phyloP scores from a whole-genome alignment of 331 rosid genomes.

The Rhamnella rubrinervis region DNA sequence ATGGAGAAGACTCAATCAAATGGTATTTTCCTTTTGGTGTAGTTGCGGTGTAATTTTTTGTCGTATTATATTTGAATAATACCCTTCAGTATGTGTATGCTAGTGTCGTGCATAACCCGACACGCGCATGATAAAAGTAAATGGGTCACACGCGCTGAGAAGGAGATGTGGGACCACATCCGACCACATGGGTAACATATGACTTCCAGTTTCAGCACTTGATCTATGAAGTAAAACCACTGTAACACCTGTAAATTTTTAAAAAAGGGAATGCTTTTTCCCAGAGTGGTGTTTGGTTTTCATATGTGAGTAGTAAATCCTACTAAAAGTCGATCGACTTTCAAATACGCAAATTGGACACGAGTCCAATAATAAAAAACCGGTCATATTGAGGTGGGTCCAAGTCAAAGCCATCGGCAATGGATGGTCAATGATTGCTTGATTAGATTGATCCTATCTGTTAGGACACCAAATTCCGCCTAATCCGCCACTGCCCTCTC shows the following conservation, averaged over 20 bases:
- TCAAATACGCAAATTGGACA: too few relatives aligned
- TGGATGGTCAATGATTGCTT: conserved; percentile 10
- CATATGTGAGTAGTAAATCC: not conserved
- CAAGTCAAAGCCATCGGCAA: not conserved
- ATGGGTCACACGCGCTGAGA: conserved; percentile 34
- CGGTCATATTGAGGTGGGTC: conserved; percentile 14
- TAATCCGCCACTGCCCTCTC: conserved; percentile 23
- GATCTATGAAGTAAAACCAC: not conserved
- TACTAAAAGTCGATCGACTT: not conserved
- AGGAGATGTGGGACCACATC: conserved; percentile 32
- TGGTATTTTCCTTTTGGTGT: conserved; percentile 13
- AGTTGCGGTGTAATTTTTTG: conserved; percentile 29
- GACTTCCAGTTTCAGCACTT: conserved; percentile 28
- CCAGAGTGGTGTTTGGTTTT: not conserved
- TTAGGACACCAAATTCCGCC: conserved; percentile 3
- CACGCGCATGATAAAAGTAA: conserved; percentile 28
- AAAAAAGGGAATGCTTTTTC: too few relatives aligned
- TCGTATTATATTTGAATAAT: conserved; percentile 17
- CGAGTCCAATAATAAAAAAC: not conserved
- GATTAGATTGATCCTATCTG: not conserved
- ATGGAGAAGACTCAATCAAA: conserved; percentile 25
- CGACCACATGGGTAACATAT: conserved; percentile 39
- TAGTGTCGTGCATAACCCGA: conserved; percentile 20
- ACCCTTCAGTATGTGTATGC: not conserved
- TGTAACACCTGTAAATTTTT: not conserved